phyloP scores from a whole-genome alignment of 805 yeast species.

The Candida peoriensis region DNA sequence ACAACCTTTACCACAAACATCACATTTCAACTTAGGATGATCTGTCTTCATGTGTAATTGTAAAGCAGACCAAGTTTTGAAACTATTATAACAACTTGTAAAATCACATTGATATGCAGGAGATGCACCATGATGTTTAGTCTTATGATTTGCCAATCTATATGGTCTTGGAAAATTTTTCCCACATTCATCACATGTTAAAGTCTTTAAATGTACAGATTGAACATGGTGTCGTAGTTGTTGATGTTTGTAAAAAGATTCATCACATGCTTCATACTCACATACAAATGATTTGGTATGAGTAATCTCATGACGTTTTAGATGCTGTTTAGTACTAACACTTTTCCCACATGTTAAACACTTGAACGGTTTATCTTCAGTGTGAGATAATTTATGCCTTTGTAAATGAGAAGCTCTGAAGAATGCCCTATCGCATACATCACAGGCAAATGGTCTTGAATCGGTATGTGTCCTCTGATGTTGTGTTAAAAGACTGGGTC shows the following conservation, averaged over 20 bases:
- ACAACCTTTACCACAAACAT: slow-evolving; percentile 62
- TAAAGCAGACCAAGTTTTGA: slow-evolving; percentile 69
- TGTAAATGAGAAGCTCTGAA: slow-evolving; percentile 74
- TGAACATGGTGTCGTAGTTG: slow-evolving; percentile 68
- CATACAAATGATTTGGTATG: slow-evolving; percentile 69
- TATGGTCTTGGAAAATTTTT: slow-evolving; percentile 60
- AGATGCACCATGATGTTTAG: slow-evolving; percentile 55
- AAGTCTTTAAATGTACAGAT: slow-evolving; percentile 49
- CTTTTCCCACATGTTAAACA: slow-evolving; percentile 82
- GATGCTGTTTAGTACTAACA: slow-evolving; percentile 72
- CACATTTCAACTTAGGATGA: slow-evolving; percentile 68
- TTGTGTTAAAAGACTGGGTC: slow-evolving; percentile 80
- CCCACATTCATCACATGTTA: slow-evolving; percentile 60
- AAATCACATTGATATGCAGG: slow-evolving; percentile 57
- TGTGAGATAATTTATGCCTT: slow-evolving; percentile 67
- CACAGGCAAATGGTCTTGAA: slow-evolving; percentile 71
- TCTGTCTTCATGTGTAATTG: slow-evolving; percentile 65
- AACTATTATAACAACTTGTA: slow-evolving; percentile 53
- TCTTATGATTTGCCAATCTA: slow-evolving; percentile 60
- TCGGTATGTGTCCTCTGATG: slow-evolving; percentile 77
- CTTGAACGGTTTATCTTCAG: slow-evolving; percentile 58
- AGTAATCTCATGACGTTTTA: slow-evolving; percentile 75
- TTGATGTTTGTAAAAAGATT: slow-evolving; percentile 69
- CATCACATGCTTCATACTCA: slow-evolving; percentile 54
- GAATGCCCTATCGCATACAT: slow-evolving; percentile 59